Evolutionary conservation across 768 basidiomycete species (phyloP).

Genomic region (Saitozyma sp.): DNA sequence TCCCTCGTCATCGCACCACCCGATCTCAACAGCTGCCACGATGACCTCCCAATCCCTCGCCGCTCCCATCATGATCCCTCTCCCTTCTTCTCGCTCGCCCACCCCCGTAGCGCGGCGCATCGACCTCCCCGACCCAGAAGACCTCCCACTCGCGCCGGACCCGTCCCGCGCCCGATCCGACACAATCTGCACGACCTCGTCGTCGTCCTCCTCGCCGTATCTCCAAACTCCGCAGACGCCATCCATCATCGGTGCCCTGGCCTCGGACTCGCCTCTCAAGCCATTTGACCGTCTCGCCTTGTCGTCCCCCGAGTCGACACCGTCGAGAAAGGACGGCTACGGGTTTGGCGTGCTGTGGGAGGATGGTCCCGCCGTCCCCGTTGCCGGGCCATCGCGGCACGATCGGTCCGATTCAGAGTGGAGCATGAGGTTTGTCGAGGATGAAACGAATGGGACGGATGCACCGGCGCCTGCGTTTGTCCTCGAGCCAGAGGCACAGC

Average conservation of each 20-base stretch:
- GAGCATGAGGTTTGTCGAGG: background rate
- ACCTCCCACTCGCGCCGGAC: background rate
- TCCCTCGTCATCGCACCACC: too few species aligned
- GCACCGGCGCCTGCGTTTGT: background rate
- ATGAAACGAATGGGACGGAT: too few species aligned
- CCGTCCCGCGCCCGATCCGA: slow-evolving; percentile 10
- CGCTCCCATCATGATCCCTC: background rate
- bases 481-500: background rate
- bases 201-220: slow-evolving; percentile 13
- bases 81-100: background rate
- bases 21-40: too few species aligned
- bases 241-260: slow-evolving; percentile 15
- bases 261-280: background rate
- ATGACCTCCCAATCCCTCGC: background rate
- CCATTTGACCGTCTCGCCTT: background rate
- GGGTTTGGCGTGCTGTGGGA: background rate
- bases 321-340: background rate
- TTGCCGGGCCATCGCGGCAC: background rate
- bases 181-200: slow-evolving; percentile 16
- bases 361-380: background rate
- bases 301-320: background rate
- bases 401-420: background rate
- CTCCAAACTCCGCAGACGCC: slow-evolving; percentile 19
- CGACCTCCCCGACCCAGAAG: background rate
- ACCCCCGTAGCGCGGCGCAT: slow-evolving; percentile 1